Base-by-base conservation (phyloP, 2,329 filamentous ascomycete genomes). In the Aspergillus flavus region DNA sequence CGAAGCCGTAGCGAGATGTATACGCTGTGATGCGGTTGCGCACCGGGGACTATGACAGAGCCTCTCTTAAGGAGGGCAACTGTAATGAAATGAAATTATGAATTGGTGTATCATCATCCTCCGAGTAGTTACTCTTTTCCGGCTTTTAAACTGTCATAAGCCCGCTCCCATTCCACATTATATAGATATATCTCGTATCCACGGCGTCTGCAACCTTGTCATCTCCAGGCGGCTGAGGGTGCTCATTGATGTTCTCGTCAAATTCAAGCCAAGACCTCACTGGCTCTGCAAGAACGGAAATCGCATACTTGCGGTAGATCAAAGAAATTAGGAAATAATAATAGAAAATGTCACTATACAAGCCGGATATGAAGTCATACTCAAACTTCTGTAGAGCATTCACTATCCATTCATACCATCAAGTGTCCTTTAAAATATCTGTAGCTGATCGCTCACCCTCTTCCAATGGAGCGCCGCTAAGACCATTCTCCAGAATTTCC, bases 1-100 rank as follows among this genome's bases (percentile, higher is more conserved):
- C 79, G 75, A 66, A 87, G 86, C 72, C 84, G 82, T 71, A 85
- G 78, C 54, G 80, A 79, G 46, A 85, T 86, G 68, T 80, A 86
- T 67, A 80, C 76, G 61, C 72, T 86, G 63, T 83, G 66, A 72
- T 57, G 58, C 16, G 50, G 52, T 45, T 41, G 21, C 32, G 28
- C 21, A 6, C 30, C 3, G 57, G n/a, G 16, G 19, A n/a, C 30
- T 41, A 39, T 52, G 28, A 16, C 28, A 52, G 48, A 12, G 23
- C 9, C 14, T 12, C 21, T 14, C 28, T 32, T 3, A 21, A 5
- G n/a, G 30, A 45, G 26, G 1, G 9, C 23, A 32, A 34, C 28
- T 32, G 9, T 11, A 11, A 61, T 61, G 43, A 61, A 50, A 61
- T 61, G 58, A 59, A 59, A 7, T 59, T 32, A 55, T 55, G 32